These are phyloP conservation scores for Gossypium armourianum DNA, from an alignment of 441 rosid genomes.

Conservation along the genomic window DNA sequence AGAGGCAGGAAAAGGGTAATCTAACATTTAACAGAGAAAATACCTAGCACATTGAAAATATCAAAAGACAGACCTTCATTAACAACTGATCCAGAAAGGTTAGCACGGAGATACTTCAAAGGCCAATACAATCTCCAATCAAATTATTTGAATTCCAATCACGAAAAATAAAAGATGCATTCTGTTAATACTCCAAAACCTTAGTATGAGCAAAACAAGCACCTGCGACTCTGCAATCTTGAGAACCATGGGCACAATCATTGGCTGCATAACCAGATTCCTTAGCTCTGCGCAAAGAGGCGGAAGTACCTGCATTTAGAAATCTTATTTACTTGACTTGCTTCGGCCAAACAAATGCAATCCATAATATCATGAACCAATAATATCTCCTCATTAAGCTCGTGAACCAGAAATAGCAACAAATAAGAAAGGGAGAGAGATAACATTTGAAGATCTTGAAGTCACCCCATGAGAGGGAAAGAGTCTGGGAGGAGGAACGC, in stretches of 20 bases:
- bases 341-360: background rate
- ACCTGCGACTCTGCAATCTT: constrained; percentile 95
- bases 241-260: constrained; percentile 93
- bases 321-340: background rate
- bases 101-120: background rate
- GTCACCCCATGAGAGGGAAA: background rate
- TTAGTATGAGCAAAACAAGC: constrained; percentile 10
- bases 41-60: background rate
- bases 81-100: background rate
- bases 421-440: background rate
- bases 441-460: background rate
- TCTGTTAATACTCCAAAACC: background rate
- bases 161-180: background rate
- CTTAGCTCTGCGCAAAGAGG: constrained; percentile 94
- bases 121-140: background rate
- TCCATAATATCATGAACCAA: background rate
- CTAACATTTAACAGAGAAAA: background rate
- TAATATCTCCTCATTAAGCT: background rate
- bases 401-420: background rate
- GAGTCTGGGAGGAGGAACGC: background rate
- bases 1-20: background rate
- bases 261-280: constrained; percentile 86
- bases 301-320: constrained; percentile 64
- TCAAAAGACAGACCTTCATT: background rate
- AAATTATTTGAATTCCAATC: background rate